Conservation (phyloP, 768 basidiomycete species). For the Postia placenta region DNA sequence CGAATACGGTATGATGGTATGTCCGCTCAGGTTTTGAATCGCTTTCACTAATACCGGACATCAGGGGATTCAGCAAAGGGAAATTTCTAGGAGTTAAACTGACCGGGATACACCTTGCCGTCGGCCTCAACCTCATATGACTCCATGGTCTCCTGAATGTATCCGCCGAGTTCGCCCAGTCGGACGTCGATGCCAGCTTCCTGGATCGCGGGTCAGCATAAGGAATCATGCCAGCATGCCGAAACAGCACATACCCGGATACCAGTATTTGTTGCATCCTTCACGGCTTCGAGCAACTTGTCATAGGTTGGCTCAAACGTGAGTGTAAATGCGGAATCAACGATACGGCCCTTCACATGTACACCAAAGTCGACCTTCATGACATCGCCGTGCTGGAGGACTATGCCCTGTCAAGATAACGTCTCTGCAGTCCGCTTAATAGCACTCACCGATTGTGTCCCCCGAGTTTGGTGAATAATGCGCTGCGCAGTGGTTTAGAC, state of each 20-base stretch:
- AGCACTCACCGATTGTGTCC: constrained; percentile 65
- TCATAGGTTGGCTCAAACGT: constrained; percentile 87
- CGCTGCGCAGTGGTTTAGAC: constrained; percentile 90
- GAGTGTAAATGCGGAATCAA: constrained; percentile 95
- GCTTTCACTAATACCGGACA: constrained; percentile 63
- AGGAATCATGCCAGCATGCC: background rate
- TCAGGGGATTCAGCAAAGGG: background rate
- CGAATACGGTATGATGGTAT: constrained; percentile 84
- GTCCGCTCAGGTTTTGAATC: constrained; percentile 91
- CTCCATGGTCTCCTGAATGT: constrained; percentile 98
- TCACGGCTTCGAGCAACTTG: constrained; percentile 83
- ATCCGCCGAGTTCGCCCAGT: constrained; percentile 85
- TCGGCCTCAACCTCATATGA: constrained; percentile 95
- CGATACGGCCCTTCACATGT: constrained; percentile 92
- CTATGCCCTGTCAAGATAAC: constrained; percentile 31
- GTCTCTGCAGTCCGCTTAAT: constrained; percentile 1
- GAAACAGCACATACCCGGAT: constrained; percentile 51
- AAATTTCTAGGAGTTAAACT: constrained; percentile 8
- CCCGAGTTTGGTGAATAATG: constrained; percentile 96
- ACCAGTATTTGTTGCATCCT: constrained; percentile 91
- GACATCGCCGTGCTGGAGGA: constrained; percentile 77
- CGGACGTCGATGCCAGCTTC: constrained; percentile 96
- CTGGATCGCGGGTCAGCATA: constrained; percentile 34
- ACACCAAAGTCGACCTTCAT: constrained; percentile 98
- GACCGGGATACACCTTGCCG: constrained; percentile 78